phyloP scores from a whole-genome alignment of 352 stramenopile genomes.

The Phytophthora niederhauseri region DNA sequence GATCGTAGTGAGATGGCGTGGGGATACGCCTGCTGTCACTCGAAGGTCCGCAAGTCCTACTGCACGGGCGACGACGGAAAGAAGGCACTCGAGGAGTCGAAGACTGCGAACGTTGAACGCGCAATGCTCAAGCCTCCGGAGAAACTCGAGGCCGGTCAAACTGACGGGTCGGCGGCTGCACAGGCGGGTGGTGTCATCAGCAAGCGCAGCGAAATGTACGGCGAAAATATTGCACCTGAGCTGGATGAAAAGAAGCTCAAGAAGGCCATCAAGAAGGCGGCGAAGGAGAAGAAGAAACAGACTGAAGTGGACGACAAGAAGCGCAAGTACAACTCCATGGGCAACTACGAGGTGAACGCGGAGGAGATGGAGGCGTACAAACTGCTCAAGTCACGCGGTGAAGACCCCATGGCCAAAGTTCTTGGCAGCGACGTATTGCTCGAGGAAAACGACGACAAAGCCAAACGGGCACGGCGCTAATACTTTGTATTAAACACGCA shows the following conservation, averaged over 20 bases:
- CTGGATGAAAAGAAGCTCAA: constrained; percentile 89
- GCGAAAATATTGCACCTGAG: constrained; percentile 80
- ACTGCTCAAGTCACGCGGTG: constrained; percentile 82
- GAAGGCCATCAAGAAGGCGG: constrained; percentile 79
- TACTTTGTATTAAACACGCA: constrained; percentile 31
- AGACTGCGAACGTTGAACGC: constrained; percentile 53
- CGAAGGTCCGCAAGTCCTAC: constrained; percentile 94
- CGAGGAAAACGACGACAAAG: constrained; percentile 33
- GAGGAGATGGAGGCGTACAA: constrained; percentile 98
- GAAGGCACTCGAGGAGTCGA: constrained; percentile 85
- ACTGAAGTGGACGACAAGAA: constrained; percentile 80
- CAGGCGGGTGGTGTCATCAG: constrained; percentile 40
- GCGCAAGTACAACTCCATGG: constrained; percentile 96
- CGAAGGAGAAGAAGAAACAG: constrained; percentile 64
- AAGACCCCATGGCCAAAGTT: constrained; percentile 96
- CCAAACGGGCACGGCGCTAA: constrained; percentile 35
- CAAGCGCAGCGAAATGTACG: constrained; percentile 90
- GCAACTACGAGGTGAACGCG: constrained; percentile 90
- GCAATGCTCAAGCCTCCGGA: constrained; percentile 51
- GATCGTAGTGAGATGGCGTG: constrained; percentile 94
- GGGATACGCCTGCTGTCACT: constrained; percentile 98
- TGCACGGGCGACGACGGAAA: constrained; percentile 95
- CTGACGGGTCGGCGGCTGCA: constrained; percentile 13
- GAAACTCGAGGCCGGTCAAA: constrained; percentile 25
- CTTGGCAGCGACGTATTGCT: constrained; percentile 62